Evolutionary conservation across 1,284 basidiomycete genomes (phyloP), one percentile per base, ranked within the genome.

Genomic region (Sparassis latifolia): DNA sequence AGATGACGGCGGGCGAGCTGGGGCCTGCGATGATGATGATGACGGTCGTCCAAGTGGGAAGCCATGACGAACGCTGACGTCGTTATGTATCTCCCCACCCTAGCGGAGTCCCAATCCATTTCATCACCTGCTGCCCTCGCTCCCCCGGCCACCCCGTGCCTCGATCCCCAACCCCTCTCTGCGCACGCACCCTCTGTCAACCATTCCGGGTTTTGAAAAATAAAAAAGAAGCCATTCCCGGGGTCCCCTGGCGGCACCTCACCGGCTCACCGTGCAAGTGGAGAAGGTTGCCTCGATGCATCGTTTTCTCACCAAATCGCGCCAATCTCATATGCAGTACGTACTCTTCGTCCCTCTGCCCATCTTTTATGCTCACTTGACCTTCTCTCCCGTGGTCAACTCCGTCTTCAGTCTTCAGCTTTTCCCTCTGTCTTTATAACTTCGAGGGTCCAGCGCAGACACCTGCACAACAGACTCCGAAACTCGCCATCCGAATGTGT

Each of bases 21-120:
- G 53, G 54, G 52, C 48, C 52, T 6, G 20, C 40, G 28, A 27
- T 7, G 40, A 10, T 42, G 53, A 58, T 51, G 55, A 52, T 55
- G 58, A 57, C 56, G 62, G 60, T 57, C 55, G 55, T 55, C 54
- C 59, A 57, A 56, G 54, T 55, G 50, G 55, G 49, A 58, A 53
- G 49, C 51, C 54, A 66, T 66, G 64, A 66, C 64, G 64, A 66
- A 60, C 56, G 62, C 64, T 66, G 64, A 66, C 62, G 62, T 66
- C 65, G 64, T 58, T 60, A 58, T 62, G 62, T 66, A 61, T 62
- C 62, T 62, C 57, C 50, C 57, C 55, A 54, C 61, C 58, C 57
- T 50, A 51, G 63, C 64, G 64, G 64, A 65, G 63, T 62, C 60
- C 59, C 45, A 66, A 60, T 58, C 39, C 45, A 48, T 42, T 42